phyloP scores from a whole-genome alignment of 176 grass and related monocot species.

The Bothriochloa decipiens region DNA sequence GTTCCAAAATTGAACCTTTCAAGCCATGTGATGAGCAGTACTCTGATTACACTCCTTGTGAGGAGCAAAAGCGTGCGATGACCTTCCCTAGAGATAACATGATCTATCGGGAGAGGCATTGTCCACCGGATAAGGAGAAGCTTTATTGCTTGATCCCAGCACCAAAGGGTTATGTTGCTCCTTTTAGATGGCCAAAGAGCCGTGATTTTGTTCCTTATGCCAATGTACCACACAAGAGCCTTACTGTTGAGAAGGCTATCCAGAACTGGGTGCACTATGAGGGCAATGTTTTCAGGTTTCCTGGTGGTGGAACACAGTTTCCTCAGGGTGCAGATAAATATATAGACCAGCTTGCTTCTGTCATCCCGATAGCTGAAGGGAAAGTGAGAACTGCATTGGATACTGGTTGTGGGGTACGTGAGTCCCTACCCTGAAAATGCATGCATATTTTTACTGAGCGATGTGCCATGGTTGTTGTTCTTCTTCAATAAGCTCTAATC shows the following conservation, averaged over 20 bases:
- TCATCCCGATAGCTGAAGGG: constrained; percentile 66
- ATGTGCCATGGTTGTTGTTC: not conserved
- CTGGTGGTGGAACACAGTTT: constrained; percentile 88
- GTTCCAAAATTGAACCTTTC: constrained; percentile 46
- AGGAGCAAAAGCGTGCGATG: constrained; percentile 77
- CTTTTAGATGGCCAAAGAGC: constrained; percentile 85
- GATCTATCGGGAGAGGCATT: constrained; percentile 86
- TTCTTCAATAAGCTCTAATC: constrained; percentile 12
- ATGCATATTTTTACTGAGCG: constrained; percentile 5
- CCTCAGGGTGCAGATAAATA: constrained; percentile 79
- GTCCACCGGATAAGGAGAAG: constrained; percentile 66
- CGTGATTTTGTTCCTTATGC: constrained; percentile 79
- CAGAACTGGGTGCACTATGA: constrained; percentile 94
- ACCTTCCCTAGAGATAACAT: constrained; percentile 71
- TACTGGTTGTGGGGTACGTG: constrained; percentile 86
- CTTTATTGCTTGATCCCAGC: constrained; percentile 78
- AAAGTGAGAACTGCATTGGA: constrained; percentile 83
- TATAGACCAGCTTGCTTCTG: constrained; percentile 74
- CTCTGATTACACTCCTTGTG: constrained; percentile 92
- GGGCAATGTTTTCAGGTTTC: constrained; percentile 83
- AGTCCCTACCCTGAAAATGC: not conserved
- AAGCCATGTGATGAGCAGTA: constrained; percentile 63
- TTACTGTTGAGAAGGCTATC: constrained; percentile 88
- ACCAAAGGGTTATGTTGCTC: constrained; percentile 69
- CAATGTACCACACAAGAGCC: constrained; percentile 82